A percentile compares a stretch with the other conserved stretches of the same genome.
phyloP scores from a whole-genome alignment of 306 rosid genomes.

The Prunus kanzakura region DNA sequence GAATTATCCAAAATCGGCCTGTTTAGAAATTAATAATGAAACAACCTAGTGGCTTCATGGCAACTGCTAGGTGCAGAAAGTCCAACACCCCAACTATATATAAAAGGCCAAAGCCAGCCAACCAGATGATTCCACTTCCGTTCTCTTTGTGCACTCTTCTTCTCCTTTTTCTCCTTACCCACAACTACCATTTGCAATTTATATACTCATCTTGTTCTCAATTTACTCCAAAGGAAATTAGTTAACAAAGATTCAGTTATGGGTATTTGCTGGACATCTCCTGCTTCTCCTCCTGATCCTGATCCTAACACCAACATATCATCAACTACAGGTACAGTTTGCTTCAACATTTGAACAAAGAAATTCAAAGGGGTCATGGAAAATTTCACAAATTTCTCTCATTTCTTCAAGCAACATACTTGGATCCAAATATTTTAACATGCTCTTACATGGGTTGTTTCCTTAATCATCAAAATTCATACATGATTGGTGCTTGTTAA shows the following conservation, averaged over 20 bases:
- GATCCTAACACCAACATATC: slow-evolving; percentile 20
- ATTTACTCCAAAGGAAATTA: not conserved
- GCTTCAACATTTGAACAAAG: not conserved
- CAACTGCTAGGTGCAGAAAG: not conserved
- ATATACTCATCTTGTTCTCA: not conserved
- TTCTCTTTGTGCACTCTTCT: not conserved
- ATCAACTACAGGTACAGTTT: slow-evolving; percentile 43
- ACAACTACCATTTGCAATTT: not conserved
- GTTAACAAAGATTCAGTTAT: slow-evolving; percentile 15
- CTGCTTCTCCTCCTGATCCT: slow-evolving; percentile 10
- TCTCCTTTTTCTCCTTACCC: not conserved
- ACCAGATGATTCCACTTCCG: not conserved
- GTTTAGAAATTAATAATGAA: not conserved
- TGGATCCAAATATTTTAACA: not conserved
- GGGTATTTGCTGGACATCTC: slow-evolving; percentile 63
- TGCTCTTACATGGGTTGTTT: slow-evolving; percentile 16
- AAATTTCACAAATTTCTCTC: not conserved
- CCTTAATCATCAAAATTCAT: not conserved
- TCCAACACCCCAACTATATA: slow-evolving; percentile 7
- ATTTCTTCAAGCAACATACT: not conserved
- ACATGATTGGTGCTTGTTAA: not conserved
- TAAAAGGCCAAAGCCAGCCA: not conserved
- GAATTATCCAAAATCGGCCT: not conserved
- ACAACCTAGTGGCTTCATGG: slow-evolving; percentile 22
- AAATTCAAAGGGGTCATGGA: not conserved